These are phyloP conservation scores for Eucalyptus marginata DNA, from an alignment of 345 rosid species.

Conservation along the genomic window DNA sequence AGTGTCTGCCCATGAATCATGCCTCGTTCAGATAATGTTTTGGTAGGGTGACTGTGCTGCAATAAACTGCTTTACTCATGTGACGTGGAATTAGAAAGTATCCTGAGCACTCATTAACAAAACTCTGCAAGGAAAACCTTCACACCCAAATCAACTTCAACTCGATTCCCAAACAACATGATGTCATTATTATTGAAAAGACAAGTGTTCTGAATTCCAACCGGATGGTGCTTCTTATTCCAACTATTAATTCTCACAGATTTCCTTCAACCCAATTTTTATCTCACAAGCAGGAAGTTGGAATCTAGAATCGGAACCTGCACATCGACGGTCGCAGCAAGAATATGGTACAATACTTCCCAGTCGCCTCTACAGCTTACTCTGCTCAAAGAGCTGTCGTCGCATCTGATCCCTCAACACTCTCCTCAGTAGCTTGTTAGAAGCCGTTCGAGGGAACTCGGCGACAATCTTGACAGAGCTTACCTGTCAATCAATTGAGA, in stretches of 20 bases:
- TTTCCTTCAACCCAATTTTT: neutral
- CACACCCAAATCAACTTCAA: neutral
- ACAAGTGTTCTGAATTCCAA: neutral
- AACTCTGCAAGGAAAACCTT: neutral
- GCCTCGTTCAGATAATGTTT: neutral
- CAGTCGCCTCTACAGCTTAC: constrained; percentile 19
- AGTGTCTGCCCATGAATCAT: neutral
- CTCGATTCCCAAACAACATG: neutral
- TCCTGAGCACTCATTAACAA: neutral
- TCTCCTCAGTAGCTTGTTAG: constrained; percentile 75
- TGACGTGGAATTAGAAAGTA: neutral
- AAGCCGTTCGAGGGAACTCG: constrained; percentile 79
- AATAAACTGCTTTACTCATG: neutral
- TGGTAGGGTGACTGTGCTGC: neutral
- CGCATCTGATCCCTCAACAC: constrained; percentile 54
- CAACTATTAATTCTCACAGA: neutral
- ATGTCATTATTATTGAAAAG: neutral
- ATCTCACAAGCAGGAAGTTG: neutral
- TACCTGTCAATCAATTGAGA: constrained; percentile 32
- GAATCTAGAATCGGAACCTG: neutral
- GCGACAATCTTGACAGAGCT: constrained; percentile 48
- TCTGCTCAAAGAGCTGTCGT: constrained; percentile 26
- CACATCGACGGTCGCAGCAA: neutral
- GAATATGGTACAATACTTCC: neutral
- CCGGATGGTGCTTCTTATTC: neutral